A percentile compares a stretch with the other conserved stretches of the same genome.
Evolutionary conservation across 2,329 filamentous ascomycete species (phyloP).

Genomic region (Madurella mycetomatis): DNA sequence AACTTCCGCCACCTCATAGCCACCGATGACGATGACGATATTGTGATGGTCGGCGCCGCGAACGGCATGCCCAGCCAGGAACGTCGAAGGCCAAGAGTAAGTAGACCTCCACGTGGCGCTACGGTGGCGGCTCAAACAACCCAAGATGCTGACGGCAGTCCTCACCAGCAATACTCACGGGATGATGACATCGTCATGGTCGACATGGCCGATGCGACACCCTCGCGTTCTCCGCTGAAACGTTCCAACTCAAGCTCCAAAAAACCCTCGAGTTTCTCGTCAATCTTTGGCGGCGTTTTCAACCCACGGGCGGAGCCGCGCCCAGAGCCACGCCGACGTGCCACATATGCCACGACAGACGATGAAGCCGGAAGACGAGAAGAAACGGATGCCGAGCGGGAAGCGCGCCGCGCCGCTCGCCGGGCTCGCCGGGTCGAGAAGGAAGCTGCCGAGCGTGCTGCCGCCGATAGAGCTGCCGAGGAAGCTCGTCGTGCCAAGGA

Average conservation of each 20-base stretch:
- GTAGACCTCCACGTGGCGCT: constrained; percentile 6
- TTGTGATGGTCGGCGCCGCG: constrained; percentile 43
- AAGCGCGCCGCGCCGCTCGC: constrained; percentile 47
- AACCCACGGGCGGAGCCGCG: constrained; percentile 40
- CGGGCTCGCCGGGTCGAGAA: constrained; percentile 55
- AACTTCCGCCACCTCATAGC: constrained; percentile 2
- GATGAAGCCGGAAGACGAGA: constrained; percentile 43
- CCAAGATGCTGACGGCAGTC: constrained; percentile 35
- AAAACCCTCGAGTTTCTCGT: constrained; percentile 54
- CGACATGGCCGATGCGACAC: constrained; percentile 41
- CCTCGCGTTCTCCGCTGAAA: constrained; percentile 50
- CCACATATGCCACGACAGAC: constrained; percentile 47
- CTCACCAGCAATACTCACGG: constrained; percentile 58
- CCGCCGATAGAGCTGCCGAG: constrained; percentile 47
- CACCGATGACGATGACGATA: constrained; percentile 36
- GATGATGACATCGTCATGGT: constrained; percentile 61
- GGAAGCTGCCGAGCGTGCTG: constrained; percentile 43
- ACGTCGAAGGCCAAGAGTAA: constrained; percentile 44
- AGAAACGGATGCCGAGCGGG: constrained; percentile 46
- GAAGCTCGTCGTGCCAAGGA: constrained; percentile 56
- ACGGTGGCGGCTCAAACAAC: constrained; percentile 1
- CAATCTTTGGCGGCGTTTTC: constrained; percentile 58
- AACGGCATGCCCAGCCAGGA: constrained; percentile 38
- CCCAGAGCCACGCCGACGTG: constrained; percentile 46
- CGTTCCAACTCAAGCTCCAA: constrained; percentile 60